These are phyloP conservation scores for Solanum corneliomulleri DNA, from an alignment of 257 asterid species.

Conservation along the genomic window DNA sequence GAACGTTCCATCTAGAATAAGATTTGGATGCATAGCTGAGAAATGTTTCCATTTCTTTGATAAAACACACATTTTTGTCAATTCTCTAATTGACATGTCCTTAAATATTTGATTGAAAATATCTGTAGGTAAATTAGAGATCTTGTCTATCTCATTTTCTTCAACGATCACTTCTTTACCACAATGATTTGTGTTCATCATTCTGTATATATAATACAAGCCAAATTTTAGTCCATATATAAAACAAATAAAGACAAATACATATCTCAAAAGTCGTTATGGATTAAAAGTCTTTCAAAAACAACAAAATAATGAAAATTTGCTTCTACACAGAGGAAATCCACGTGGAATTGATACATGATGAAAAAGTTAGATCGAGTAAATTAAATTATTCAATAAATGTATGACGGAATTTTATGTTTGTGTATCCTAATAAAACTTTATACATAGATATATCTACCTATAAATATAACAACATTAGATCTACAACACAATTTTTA, in stretches of 20 bases:
- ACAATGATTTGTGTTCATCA: background rate
- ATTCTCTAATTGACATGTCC: background rate
- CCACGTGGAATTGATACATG: background rate
- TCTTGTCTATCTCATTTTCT: background rate
- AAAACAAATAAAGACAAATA: background rate
- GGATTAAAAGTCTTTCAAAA: background rate
- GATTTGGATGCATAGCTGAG: background rate
- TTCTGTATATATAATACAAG: background rate
- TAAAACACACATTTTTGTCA: background rate
- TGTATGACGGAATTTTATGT: background rate
- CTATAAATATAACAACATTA: background rate
- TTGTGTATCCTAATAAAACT: background rate
- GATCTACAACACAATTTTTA: background rate
- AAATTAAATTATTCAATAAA: background rate
- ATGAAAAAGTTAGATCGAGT: background rate
- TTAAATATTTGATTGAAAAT: background rate
- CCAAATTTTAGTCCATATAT: background rate
- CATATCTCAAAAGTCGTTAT: background rate
- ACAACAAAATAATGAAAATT: background rate
- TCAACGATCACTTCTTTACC: background rate
- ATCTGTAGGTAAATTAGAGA: background rate
- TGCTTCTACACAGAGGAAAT: background rate
- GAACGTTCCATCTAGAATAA: background rate
- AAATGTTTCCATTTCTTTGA: background rate
- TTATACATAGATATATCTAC: background rate